phyloP scores from a whole-genome alignment of 1,284 basidiomycete genomes.

The Ustilago hordei region DNA sequence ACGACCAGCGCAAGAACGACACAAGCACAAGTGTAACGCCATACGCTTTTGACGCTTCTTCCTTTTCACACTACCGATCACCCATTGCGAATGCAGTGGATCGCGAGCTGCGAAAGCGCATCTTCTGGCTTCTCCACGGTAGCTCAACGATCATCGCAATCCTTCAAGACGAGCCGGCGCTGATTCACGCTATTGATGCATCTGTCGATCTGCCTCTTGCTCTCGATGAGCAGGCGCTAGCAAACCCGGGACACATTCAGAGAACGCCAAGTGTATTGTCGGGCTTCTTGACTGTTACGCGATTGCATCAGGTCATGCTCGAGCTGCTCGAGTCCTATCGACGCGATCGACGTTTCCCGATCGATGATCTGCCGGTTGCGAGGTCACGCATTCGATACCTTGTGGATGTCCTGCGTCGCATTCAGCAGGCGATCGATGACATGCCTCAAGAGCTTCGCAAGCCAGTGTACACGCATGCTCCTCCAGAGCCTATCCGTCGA shows the following conservation, averaged over 20 bases:
- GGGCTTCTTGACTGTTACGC: conserved; percentile 50
- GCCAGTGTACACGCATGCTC: conserved; percentile 35
- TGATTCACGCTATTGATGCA: conserved; percentile 50
- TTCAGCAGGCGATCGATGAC: conserved; percentile 34
- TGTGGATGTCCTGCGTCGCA: conserved; percentile 25
- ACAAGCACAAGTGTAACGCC: conserved; percentile 8
- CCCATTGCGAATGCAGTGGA: conserved; percentile 43
- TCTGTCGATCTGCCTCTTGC: conserved; percentile 52
- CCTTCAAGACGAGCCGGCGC: conserved; percentile 51
- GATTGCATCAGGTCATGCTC: conserved; percentile 51
- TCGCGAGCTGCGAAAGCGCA: conserved; percentile 46
- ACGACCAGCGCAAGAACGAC: conserved; percentile 49
- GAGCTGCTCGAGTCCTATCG: conserved; percentile 52
- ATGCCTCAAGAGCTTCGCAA: conserved; percentile 49
- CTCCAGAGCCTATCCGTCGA: conserved; percentile 25
- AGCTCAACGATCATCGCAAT: conserved; percentile 56
- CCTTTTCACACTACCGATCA: conserved; percentile 23
- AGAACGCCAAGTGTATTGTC: conserved; percentile 37
- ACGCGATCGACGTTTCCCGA: conserved; percentile 43
- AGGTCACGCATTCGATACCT: conserved; percentile 36
- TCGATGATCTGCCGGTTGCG: conserved; percentile 29
- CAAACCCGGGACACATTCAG: conserved; percentile 23
- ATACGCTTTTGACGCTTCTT: conserved; percentile 20
- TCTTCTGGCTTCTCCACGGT: conserved; percentile 54
- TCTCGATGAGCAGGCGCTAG: conserved; percentile 50